Evolutionary conservation across 2,329 filamentous ascomycete genomes (phyloP).

Genomic region (Dendrostoma leiphaemia): DNA sequence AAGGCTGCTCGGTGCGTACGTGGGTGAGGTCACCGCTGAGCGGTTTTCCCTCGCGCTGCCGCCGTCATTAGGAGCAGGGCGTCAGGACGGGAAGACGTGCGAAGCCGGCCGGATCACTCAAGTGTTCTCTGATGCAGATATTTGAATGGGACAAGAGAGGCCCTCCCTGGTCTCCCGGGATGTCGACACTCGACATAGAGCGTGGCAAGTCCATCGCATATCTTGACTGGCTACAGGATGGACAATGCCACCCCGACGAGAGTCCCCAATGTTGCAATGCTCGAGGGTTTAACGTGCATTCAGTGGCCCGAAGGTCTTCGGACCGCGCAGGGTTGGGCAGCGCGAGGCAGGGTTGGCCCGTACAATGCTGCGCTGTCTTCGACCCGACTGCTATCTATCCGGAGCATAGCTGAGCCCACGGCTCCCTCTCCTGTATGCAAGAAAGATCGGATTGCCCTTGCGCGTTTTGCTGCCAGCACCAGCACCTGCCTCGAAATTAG

Average conservation of each 20-base stretch:
- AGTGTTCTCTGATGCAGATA: background rate
- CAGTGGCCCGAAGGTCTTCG: slow-evolving; percentile 18
- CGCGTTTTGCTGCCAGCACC: background rate
- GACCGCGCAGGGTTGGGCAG: slow-evolving; percentile 4
- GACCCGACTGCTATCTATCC: background rate
- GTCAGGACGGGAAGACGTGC: background rate
- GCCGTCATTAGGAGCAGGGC: no score
- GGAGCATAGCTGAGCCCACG: background rate
- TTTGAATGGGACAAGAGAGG: background rate
- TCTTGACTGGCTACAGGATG: slow-evolving; percentile 10
- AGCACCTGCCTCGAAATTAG: background rate
- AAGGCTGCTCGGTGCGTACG: no score
- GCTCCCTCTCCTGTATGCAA: background rate
- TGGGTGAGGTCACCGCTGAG: no score
- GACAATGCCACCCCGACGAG: slow-evolving; percentile 15
- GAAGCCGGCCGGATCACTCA: background rate
- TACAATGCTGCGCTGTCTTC: background rate
- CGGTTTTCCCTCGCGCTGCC: no score
- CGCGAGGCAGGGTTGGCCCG: background rate
- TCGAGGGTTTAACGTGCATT: background rate
- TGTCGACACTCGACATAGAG: slow-evolving; percentile 5
- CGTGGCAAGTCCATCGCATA: slow-evolving; percentile 7
- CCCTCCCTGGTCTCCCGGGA: slow-evolving; percentile 3
- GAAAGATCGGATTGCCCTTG: background rate
- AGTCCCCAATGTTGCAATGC: slow-evolving; percentile 14